Evolutionary conservation across 2,329 filamentous ascomycete genomes (phyloP).

Genomic region (Cordyceps farinosa): DNA sequence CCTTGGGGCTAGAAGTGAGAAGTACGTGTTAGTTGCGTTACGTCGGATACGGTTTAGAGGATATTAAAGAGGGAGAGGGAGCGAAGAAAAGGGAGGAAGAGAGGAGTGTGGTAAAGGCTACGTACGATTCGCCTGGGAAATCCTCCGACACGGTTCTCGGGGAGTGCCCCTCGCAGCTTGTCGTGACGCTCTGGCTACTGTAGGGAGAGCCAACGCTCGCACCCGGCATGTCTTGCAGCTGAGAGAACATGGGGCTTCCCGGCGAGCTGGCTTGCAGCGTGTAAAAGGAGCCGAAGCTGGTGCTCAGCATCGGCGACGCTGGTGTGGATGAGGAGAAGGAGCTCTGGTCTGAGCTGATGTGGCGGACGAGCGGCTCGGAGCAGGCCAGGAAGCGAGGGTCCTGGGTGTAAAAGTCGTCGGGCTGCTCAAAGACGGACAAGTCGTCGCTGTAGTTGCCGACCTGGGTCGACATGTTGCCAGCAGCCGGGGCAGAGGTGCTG

Average conservation of each 20-base stretch:
- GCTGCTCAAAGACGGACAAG: neutral
- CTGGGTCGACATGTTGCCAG: constrained; percentile 8
- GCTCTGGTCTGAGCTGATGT: constrained; percentile 30
- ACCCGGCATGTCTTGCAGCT: constrained; percentile 17
- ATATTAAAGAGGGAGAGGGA: neutral
- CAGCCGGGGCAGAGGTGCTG: constrained; percentile 13
- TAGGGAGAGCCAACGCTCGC: constrained; percentile 16
- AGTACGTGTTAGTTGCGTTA: constrained; percentile 17
- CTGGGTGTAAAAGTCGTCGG: constrained; percentile 1
- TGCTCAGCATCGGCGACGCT: constrained; percentile 26
- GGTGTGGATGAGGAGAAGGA: constrained; percentile 27
- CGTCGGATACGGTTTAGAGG: neutral
- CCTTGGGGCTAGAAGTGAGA: constrained; percentile 18
- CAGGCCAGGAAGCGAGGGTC: constrained; percentile 13
- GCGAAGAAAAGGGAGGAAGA: neutral
- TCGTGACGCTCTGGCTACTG: constrained; percentile 22
- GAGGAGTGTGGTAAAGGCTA: neutral
- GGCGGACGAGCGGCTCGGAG: constrained; percentile 25
- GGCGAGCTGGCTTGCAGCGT: constrained; percentile 18
- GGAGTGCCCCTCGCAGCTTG: constrained; percentile 20
- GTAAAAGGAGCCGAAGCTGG: constrained; percentile 20
- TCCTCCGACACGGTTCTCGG: constrained; percentile 20
- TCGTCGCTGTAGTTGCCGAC: neutral
- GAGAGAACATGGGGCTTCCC: constrained; percentile 16
- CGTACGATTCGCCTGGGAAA: constrained; percentile 17